These are phyloP conservation scores for Sugiyamaella pinicola DNA, from an alignment of 1,139 yeast genomes.

Conservation along the genomic window DNA sequence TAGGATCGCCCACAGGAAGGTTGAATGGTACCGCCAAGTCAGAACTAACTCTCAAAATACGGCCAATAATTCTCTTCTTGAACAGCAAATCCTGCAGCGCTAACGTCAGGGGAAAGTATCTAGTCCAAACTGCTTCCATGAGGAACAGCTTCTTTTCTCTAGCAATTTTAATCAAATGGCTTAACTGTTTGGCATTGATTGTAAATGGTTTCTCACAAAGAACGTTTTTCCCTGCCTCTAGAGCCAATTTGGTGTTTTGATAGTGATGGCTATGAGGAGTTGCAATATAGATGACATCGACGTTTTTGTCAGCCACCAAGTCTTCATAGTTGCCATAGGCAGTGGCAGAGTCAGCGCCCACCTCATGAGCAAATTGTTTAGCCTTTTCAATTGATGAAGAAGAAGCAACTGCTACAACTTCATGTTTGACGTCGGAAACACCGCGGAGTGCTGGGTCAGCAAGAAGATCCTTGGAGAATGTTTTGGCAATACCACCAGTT, in stretches of 20 bases:
- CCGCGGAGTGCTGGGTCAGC: constrained; percentile 36
- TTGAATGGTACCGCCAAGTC: constrained; percentile 48
- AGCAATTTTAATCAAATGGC: constrained; percentile 51
- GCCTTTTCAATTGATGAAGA: constrained; percentile 37
- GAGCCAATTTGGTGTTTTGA: constrained; percentile 52
- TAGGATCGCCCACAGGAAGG: constrained; percentile 37
- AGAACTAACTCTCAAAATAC: constrained; percentile 47
- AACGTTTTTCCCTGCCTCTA: constrained; percentile 58
- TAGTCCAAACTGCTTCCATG: constrained; percentile 70
- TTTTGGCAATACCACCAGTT: constrained; percentile 38
- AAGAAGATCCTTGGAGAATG: constrained; percentile 38
- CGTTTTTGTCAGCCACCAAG: constrained; percentile 48
- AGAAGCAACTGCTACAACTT: constrained; percentile 41
- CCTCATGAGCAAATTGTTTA: constrained; percentile 32
- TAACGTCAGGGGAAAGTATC: constrained; percentile 57
- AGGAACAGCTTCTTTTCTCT: constrained; percentile 50
- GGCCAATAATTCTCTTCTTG: constrained; percentile 52
- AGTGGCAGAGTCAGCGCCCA: constrained; percentile 24
- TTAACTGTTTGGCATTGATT: constrained; percentile 53
- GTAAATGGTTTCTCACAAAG: constrained; percentile 66
- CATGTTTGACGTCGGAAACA: constrained; percentile 39
- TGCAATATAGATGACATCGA: constrained; percentile 60
- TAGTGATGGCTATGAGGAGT: constrained; percentile 62
- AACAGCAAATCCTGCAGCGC: constrained; percentile 48
- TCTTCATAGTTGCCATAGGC: constrained; percentile 43